Conservation (phyloP, 805 yeast species). For the Candida insectalens region DNA sequence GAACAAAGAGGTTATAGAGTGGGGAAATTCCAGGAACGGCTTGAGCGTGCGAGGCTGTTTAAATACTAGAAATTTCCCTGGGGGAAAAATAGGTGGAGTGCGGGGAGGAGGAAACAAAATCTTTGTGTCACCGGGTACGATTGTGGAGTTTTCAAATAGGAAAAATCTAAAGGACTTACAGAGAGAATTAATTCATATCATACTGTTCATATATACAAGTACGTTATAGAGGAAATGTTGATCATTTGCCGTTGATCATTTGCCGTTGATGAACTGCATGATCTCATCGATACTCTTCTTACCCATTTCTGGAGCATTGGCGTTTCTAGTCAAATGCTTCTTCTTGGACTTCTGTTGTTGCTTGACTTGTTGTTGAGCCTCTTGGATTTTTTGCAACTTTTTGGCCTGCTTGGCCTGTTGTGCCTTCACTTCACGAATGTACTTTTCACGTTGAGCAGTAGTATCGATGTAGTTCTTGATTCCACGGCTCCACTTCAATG, state of each 20-base stretch:
- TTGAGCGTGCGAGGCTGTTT: no score
- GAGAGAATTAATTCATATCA: constrained; percentile 3
- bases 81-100: no score
- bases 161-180: no score
- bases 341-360: constrained; percentile 15
- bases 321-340: constrained; percentile 24
- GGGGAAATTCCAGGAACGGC: background rate
- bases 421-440: constrained; percentile 13
- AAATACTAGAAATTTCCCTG: no score
- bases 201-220: constrained; percentile 7
- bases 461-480: constrained; percentile 40
- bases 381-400: constrained; percentile 8
- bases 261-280: constrained; percentile 62
- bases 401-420: constrained; percentile 16
- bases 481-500: constrained; percentile 53
- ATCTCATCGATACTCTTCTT: constrained; percentile 64
- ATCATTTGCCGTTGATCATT: no score
- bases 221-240: no score
- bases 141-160: no score
- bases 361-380: constrained; percentile 12
- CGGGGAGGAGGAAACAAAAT: no score
- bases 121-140: no score
- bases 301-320: constrained; percentile 46
- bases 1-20: background rate
- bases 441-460: constrained; percentile 33